These are phyloP conservation scores for Arthroderma uncinatum DNA, from an alignment of 2,329 filamentous ascomycete species.

Conservation along the genomic window DNA sequence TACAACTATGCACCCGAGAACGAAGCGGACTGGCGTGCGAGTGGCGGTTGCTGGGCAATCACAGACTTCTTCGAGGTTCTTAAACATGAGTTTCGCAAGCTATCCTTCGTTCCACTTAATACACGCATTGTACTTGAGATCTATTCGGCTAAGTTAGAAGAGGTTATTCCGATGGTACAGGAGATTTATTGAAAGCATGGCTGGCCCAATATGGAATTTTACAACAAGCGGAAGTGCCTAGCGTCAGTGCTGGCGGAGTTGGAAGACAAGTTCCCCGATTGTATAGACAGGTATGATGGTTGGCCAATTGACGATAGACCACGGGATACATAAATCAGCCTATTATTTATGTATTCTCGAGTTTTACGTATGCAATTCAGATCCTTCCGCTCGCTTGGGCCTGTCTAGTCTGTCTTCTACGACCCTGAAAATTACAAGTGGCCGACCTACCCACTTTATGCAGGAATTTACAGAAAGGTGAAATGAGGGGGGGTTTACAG, in stretches of 20 bases:
- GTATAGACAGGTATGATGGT: slow-evolving; percentile 16
- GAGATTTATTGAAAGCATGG: slow-evolving; percentile 24
- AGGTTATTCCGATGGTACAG: slow-evolving; percentile 14
- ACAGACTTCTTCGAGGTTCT: slow-evolving; percentile 20
- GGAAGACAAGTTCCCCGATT: slow-evolving; percentile 12
- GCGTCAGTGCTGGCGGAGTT: slow-evolving; percentile 14
- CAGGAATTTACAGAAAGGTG: neutral
- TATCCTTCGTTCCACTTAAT: slow-evolving; percentile 18
- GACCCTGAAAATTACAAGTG: neutral
- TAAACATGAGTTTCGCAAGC: slow-evolving; percentile 17
- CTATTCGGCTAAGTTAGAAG: slow-evolving; percentile 2
- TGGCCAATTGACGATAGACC: neutral
- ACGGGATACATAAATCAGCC: neutral
- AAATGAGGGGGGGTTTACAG: neutral
- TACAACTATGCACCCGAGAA: slow-evolving; percentile 19
- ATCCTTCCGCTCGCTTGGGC: neutral
- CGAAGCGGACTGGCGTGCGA: slow-evolving; percentile 17
- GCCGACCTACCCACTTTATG: neutral
- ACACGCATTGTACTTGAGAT: slow-evolving; percentile 11
- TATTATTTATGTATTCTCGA: neutral
- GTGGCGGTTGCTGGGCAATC: slow-evolving; percentile 18
- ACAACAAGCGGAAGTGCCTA: slow-evolving; percentile 23
- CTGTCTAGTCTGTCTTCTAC: neutral
- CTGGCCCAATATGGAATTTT: slow-evolving; percentile 23
- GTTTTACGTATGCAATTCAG: neutral